Base-by-base conservation (phyloP, 257 asterid species). In the Solanum pennellii region DNA sequence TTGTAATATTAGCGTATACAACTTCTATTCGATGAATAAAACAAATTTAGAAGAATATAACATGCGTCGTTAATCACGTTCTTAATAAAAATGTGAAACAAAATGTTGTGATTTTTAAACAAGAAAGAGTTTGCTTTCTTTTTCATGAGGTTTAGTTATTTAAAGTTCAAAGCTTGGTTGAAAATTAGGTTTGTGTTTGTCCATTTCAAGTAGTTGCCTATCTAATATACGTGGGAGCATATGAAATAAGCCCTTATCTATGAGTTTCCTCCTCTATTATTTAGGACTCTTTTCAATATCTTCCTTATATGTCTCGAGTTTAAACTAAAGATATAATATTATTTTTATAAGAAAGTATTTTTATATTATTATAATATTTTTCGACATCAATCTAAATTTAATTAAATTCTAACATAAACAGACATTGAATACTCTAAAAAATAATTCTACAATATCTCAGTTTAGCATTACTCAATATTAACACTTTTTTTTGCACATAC, bases 141-240 rank as follows among this genome's bases (percentile, higher is more conserved):
- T 45, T 49, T 91, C 82, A 87, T 35, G 42, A 23, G 84, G 86
- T 88, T 86, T 84, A 89, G 91, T 88, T 44, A 66, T 75, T 83
- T 66, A 27, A 86, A 68, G 85, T 87, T 72, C 76, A 52, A 65
- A 27, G 15, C 31, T 31, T 66, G 12, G 27, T 69, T 4, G 60
- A 35, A 86, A 37, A 33, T 23, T 77, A 27, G 65, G 41, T 80
- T 27, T n/a, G 20, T 23, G 31, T 10, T 47, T 16, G 65, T 80
- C 41, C 85, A 45, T 27, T 71, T 49, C 68, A 80, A 47, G 44
- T 6, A 47, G 85, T 25, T 80, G 85, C 27, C 44, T 29, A 16
- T 47, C 25, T 80, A 80, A 80, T 37, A 37, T 37, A 37, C 39
- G 39, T 37, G 84, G 84, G 66, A 80, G 68, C 42, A 15, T 47